Percentiles rank a stretch among this genome's conserved stretches.
phyloP scores from a whole-genome alignment of 129 eudicot genomes.

The Calendula officinalis region DNA sequence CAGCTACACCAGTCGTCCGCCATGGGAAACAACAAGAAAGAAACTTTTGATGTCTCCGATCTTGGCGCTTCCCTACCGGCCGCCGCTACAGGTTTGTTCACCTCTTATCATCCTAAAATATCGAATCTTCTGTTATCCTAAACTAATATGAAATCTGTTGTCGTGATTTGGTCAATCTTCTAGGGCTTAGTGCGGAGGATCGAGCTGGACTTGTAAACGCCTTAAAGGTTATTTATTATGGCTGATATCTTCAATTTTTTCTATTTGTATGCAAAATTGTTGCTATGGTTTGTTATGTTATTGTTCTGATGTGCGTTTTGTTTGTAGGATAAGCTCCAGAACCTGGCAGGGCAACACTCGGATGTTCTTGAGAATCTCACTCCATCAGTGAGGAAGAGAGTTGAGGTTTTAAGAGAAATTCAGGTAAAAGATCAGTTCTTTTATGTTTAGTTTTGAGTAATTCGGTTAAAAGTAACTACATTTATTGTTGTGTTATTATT shows the following conservation, averaged over 20 bases:
- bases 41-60: slow-evolving; percentile 59
- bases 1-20: slow-evolving; percentile 5
- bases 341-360: slow-evolving; percentile 57
- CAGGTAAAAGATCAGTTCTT: slow-evolving; percentile 42
- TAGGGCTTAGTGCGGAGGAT: slow-evolving; percentile 78
- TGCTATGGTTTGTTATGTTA: not conserved
- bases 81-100: slow-evolving; percentile 55
- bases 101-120: not conserved
- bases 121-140: not conserved
- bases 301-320: slow-evolving; percentile 1
- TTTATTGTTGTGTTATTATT: not conserved
- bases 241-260: not conserved
- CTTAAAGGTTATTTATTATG: slow-evolving; percentile 48
- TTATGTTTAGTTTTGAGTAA: not conserved
- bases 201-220: slow-evolving; percentile 83
- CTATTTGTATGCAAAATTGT: not conserved
- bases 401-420: slow-evolving; percentile 54
- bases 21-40: slow-evolving; percentile 52
- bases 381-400: slow-evolving; percentile 64
- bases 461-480: not conserved
- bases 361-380: slow-evolving; percentile 57
- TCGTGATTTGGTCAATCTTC: slow-evolving; percentile 5
- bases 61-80: slow-evolving; percentile 68
- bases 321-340: slow-evolving; percentile 69
- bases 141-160: not conserved